Evolutionary conservation across 2,329 filamentous ascomycete species (phyloP).

Genomic region (Colletotrichum cordylinicola): DNA sequence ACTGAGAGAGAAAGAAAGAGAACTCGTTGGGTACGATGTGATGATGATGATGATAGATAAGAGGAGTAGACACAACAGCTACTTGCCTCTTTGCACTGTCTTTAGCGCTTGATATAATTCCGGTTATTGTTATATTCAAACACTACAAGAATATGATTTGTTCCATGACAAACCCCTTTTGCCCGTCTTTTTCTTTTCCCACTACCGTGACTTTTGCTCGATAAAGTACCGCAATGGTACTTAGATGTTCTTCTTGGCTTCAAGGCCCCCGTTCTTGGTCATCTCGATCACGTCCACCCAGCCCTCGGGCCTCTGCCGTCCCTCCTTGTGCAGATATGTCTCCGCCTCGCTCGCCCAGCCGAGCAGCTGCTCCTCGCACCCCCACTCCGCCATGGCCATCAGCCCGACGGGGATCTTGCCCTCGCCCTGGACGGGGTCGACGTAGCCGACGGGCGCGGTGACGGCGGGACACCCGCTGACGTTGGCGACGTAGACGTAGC

Average conservation of each 20-base stretch:
- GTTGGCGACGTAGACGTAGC: slow-evolving; percentile 87
- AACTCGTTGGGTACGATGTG: not conserved
- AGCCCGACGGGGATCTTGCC: slow-evolving; percentile 67
- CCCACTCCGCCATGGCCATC: slow-evolving; percentile 72
- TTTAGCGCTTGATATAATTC: not conserved
- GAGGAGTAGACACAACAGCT: not conserved
- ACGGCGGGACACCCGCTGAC: slow-evolving; percentile 80
- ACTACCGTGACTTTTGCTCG: no score
- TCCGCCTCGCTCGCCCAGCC: slow-evolving; percentile 65
- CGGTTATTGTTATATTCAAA: not conserved
- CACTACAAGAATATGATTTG: not conserved
- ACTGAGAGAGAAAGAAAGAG: not conserved
- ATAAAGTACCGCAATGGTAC: no score
- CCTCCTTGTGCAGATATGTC: slow-evolving; percentile 56
- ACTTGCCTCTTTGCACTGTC: not conserved
- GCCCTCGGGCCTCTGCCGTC: slow-evolving; percentile 54
- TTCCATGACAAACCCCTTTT: not conserved
- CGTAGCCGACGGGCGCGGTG: slow-evolving; percentile 77
- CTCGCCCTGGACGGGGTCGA: slow-evolving; percentile 57
- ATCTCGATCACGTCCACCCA: slow-evolving; percentile 64
- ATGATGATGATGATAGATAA: not conserved
- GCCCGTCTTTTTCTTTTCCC: not conserved
- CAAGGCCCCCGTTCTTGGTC: slow-evolving; percentile 26
- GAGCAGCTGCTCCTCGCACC: slow-evolving; percentile 67
- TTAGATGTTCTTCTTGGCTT: slow-evolving; percentile 16